These are phyloP conservation scores for Serendipita indica DNA, from an alignment of 768 basidiomycete genomes.

Conservation along the genomic window DNA sequence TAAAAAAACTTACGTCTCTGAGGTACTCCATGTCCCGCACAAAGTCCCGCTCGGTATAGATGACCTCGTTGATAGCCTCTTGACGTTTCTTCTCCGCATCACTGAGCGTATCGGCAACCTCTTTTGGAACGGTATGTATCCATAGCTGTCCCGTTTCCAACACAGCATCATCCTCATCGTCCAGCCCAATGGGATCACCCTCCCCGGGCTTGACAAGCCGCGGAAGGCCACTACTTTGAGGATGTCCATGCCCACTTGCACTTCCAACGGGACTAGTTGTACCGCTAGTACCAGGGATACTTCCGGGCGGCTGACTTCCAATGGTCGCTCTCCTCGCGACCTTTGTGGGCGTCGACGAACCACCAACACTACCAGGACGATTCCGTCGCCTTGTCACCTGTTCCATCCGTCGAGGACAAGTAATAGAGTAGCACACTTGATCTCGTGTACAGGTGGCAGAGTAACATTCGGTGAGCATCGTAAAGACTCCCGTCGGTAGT, in stretches of 20 bases:
- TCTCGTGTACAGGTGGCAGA: constrained; percentile 93
- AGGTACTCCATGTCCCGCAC: constrained; percentile 97
- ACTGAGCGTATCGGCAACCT: constrained; percentile 82
- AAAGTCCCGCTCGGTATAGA: constrained; percentile 89
- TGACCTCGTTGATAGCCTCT: constrained; percentile 96
- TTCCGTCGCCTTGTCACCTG: constrained; percentile 79
- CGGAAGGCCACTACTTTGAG: neutral
- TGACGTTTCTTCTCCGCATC: constrained; percentile 91
- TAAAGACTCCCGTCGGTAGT: constrained; percentile 88
- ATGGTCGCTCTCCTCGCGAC: neutral
- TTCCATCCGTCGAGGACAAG: constrained; percentile 84
- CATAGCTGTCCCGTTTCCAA: constrained; percentile 45
- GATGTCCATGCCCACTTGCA: constrained; percentile 5
- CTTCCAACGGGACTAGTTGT: constrained; percentile 1
- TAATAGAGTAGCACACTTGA: constrained; percentile 92
- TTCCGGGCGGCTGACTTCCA: neutral
- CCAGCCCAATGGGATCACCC: neutral
- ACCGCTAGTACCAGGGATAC: neutral
- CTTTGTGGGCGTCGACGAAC: neutral
- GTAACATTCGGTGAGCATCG: constrained; percentile 91
- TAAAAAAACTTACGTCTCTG: constrained; percentile 53
- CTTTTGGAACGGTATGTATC: constrained; percentile 92
- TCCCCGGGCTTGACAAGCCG: neutral
- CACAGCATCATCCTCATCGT: constrained; percentile 10
- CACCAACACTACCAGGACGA: constrained; percentile 11